Conservation (phyloP, 2,329 filamentous ascomycete species). For the Fusarium begoniae region DNA sequence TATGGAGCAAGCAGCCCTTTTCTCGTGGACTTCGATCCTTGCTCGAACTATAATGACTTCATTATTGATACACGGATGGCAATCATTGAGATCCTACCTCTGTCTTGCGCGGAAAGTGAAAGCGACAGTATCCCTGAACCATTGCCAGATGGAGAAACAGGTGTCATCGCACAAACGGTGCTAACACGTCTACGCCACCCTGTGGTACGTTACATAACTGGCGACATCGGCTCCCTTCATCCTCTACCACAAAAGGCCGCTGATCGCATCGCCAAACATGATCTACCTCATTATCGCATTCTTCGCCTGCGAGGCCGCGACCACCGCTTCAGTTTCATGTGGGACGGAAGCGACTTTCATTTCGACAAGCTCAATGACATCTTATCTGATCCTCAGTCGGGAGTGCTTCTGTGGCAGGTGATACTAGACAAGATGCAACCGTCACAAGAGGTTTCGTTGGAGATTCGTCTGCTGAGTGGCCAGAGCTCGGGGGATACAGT, state of each 20-base stretch:
- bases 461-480: conserved; percentile 44
- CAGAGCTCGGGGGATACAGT: background rate
- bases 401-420: conserved; percentile 55
- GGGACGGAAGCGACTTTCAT: conserved; percentile 51
- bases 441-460: conserved; percentile 33
- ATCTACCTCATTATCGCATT: conserved; percentile 44
- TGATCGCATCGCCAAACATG: conserved; percentile 23
- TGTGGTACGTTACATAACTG: conserved; percentile 54
- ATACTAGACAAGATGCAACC: conserved; percentile 46
- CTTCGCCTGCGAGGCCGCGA: conserved; percentile 54
- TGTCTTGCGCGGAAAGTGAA: conserved; percentile 6
- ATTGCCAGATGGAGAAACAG: conserved; percentile 46
- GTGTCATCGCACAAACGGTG: conserved; percentile 53
- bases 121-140: background rate
- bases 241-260: conserved; percentile 38
- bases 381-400: conserved; percentile 37
- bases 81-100: conserved; percentile 50
- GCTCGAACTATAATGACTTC: conserved; percentile 44
- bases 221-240: conserved; percentile 54
- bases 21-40: conserved; percentile 31
- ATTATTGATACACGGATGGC: conserved; percentile 51
- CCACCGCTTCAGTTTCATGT: conserved; percentile 54
- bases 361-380: conserved; percentile 44
- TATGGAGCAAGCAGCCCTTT: conserved; percentile 48
- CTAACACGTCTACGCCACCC: conserved; percentile 54